These are phyloP conservation scores for Zoysia pacifica DNA, from an alignment of 176 grass and related monocot genomes.

Conservation along the genomic window DNA sequence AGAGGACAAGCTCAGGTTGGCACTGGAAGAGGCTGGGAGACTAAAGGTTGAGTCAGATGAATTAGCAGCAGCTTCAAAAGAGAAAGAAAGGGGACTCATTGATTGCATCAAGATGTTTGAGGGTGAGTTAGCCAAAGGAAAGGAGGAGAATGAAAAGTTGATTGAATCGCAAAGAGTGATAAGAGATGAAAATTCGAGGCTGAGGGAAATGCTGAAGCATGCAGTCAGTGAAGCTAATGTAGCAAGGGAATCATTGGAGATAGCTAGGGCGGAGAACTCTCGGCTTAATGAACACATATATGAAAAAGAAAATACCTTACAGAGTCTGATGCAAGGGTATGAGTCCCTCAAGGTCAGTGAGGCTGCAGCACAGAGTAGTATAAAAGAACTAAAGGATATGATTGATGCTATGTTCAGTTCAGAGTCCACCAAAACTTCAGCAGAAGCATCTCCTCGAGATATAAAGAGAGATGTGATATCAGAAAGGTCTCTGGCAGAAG, in stretches of 20 bases:
- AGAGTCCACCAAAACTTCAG: conserved; percentile 43
- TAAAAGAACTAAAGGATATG: conserved; percentile 73
- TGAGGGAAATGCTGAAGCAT: conserved; percentile 88
- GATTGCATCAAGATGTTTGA: conserved; percentile 73
- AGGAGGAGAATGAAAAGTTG: conserved; percentile 69
- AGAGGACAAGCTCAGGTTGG: conserved; percentile 48
- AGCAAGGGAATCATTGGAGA: conserved; percentile 73
- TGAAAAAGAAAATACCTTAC: conserved; percentile 67
- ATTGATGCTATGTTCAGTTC: conserved; percentile 65
- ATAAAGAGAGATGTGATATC: conserved; percentile 29
- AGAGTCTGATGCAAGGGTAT: conserved; percentile 71
- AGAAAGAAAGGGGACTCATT: conserved; percentile 71
- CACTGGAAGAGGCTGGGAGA: conserved; percentile 51
- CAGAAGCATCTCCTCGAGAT: conserved; percentile 45
- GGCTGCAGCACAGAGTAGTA: conserved; percentile 63
- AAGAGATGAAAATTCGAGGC: conserved; percentile 70
- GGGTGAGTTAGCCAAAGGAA: conserved; percentile 55
- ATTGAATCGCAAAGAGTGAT: conserved; percentile 70
- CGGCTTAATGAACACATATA: conserved; percentile 64
- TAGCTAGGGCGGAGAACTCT: conserved; percentile 69
- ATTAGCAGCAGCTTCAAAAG: conserved; percentile 48
- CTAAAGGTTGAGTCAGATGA: conserved; percentile 59
- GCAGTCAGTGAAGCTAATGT: conserved; percentile 66
- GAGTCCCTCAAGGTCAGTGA: conserved; percentile 87
- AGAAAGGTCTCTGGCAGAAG: conserved; percentile 32